These are phyloP conservation scores for Elongisporangium anandrum DNA, from an alignment of 352 stramenopile genomes.

Conservation along the genomic window DNA sequence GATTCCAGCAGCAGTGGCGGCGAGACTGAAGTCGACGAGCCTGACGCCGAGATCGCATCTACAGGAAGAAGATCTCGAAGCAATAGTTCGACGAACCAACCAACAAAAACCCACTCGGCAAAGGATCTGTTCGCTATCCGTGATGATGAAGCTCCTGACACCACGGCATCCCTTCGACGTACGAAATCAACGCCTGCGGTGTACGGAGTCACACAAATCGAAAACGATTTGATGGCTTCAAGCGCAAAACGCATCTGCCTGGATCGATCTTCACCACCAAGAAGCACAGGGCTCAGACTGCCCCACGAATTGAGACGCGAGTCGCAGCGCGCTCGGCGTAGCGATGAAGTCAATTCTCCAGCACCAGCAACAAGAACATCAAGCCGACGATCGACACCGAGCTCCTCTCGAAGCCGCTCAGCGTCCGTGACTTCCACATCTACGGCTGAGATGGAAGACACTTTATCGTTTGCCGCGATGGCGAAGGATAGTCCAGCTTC, in stretches of 20 bases:
- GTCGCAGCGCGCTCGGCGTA: not conserved
- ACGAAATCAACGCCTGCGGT: not conserved
- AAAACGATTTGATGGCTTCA: not conserved
- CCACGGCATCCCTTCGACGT: not conserved
- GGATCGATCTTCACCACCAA: not conserved
- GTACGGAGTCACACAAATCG: not conserved
- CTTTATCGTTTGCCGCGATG: not conserved
- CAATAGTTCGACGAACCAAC: not conserved
- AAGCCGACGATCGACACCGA: not conserved
- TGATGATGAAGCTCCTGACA: not conserved
- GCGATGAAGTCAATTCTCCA: not conserved
- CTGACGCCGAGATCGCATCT: not conserved
- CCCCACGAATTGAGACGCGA: not conserved
- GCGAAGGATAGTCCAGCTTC: not conserved
- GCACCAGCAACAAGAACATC: not conserved
- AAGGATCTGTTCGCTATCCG: not conserved
- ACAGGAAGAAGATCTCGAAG: not conserved
- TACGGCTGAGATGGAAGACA: not conserved
- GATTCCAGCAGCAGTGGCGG: conserved; percentile 11
- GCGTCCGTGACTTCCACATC: not conserved
- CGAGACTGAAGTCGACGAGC: conserved; percentile 2
- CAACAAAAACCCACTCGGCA: not conserved
- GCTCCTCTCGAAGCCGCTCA: not conserved
- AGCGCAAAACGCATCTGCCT: not conserved
- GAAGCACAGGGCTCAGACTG: not conserved